A percentile compares a stretch with the other conserved stretches of the same genome.
Evolutionary conservation across 306 rosid genomes (phyloP).

Genomic region (Glycine latifolia): DNA sequence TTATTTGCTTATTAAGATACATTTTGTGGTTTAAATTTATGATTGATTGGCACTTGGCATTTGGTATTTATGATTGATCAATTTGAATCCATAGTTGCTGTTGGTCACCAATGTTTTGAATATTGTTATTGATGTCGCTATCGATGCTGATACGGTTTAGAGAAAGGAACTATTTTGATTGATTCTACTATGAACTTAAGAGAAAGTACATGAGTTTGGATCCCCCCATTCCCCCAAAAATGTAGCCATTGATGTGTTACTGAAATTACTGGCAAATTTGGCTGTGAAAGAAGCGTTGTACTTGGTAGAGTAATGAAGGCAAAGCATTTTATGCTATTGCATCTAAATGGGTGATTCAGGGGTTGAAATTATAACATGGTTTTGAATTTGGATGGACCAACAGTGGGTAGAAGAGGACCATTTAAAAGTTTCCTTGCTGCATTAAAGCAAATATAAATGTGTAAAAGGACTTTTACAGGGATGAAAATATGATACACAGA

Average conservation of each 20-base stretch:
- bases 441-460: background rate
- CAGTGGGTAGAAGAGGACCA: background rate
- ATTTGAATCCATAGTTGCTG: background rate
- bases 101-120: background rate
- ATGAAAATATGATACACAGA: background rate
- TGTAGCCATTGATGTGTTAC: background rate
- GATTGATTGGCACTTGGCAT: background rate
- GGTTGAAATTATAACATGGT: background rate
- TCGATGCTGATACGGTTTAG: background rate
- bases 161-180: background rate
- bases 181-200: slow-evolving; percentile 1
- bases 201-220: background rate
- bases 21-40: background rate
- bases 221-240: background rate
- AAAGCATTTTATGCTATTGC: slow-evolving; percentile 5
- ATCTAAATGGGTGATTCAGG: slow-evolving; percentile 8
- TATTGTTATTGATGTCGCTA: background rate
- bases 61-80: background rate
- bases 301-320: slow-evolving; percentile 10
- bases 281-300: background rate
- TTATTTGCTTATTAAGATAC: too few relatives aligned
- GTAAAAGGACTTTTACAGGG: background rate
- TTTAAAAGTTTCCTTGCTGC: background rate
- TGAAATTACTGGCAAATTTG: background rate
- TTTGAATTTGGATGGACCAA: slow-evolving; percentile 2